phyloP scores from a whole-genome alignment of 2,329 filamentous ascomycete genomes.

The Penicillium sp. region DNA sequence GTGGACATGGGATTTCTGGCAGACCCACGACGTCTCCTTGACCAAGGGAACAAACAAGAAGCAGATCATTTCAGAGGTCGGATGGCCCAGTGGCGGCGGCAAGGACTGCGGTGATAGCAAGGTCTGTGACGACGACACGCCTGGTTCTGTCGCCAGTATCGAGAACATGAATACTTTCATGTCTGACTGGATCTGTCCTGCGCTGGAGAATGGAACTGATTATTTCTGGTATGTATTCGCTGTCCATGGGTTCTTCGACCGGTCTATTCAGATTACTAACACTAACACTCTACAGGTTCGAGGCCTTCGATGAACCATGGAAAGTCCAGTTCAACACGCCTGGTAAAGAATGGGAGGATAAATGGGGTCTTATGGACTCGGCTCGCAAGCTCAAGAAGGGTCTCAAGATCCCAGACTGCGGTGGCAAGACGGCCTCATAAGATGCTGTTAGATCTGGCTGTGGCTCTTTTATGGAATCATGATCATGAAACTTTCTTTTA shows the following conservation, averaged over 20 bases:
- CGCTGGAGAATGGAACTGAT: constrained; percentile 76
- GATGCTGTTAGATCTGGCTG: background rate
- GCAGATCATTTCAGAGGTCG: constrained; percentile 86
- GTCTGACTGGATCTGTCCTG: constrained; percentile 78
- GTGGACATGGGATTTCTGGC: constrained; percentile 87
- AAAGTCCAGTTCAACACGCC: constrained; percentile 71
- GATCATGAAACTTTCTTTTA: constrained; percentile 18
- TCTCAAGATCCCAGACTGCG: constrained; percentile 83
- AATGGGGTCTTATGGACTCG: constrained; percentile 90
- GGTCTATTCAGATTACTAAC: constrained; percentile 15
- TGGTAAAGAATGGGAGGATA: constrained; percentile 81
- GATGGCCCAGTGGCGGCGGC: constrained; percentile 84
- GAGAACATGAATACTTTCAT: constrained; percentile 83
- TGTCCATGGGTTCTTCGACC: background rate
- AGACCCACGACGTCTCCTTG: constrained; percentile 63
- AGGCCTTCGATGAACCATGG: constrained; percentile 96
- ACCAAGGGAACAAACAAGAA: constrained; percentile 62
- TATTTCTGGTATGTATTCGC: constrained; percentile 74
- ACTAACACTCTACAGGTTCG: constrained; percentile 59
- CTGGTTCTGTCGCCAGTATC: constrained; percentile 75
- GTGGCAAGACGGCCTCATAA: constrained; percentile 63
- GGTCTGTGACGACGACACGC: constrained; percentile 56
- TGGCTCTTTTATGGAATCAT: constrained; percentile 17
- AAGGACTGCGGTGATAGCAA: constrained; percentile 66
- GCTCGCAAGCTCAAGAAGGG: constrained; percentile 80